These are phyloP conservation scores for Plantago elongata DNA, from an alignment of 257 asterid species.

Conservation along the genomic window DNA sequence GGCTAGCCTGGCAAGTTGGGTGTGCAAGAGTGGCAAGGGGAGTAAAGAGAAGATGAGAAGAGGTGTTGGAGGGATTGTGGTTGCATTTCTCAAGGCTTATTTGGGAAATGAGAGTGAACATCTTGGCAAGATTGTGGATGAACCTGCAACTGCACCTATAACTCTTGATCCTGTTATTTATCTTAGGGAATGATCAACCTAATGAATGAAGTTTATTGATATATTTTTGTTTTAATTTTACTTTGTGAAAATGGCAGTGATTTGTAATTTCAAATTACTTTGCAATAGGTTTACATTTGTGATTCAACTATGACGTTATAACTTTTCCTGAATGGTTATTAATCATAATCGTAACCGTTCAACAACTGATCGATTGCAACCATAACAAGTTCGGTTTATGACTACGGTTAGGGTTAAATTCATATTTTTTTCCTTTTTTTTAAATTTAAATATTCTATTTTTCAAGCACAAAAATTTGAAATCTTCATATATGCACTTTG, in stretches of 20 bases:
- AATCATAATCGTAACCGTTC: no score
- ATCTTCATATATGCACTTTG: no score
- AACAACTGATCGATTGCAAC: no score
- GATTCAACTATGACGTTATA: no score
- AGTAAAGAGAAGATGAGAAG: conserved; percentile 47
- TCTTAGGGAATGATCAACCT: conserved; percentile 20
- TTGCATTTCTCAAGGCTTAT: conserved; percentile 62
- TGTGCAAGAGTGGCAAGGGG: conserved; percentile 47
- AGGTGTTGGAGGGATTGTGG: conserved; percentile 62
- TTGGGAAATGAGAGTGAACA: conserved; percentile 35
- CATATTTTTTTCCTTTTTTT: no score
- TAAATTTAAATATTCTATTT: no score
- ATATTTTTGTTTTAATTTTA: background rate
- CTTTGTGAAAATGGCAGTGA: background rate
- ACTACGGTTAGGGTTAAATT: no score
- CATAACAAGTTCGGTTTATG: no score
- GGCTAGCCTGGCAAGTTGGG: conserved; percentile 25
- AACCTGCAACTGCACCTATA: conserved; percentile 44
- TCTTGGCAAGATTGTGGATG: conserved; percentile 33
- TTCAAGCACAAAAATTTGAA: no score
- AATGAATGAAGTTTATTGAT: background rate
- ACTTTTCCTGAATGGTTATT: no score
- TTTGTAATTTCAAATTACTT: background rate
- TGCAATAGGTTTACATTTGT: background rate
- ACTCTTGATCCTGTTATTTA: conserved; percentile 39